phyloP scores from a whole-genome alignment of 73 alveolate species.

The Paramecium sexaurelia region DNA sequence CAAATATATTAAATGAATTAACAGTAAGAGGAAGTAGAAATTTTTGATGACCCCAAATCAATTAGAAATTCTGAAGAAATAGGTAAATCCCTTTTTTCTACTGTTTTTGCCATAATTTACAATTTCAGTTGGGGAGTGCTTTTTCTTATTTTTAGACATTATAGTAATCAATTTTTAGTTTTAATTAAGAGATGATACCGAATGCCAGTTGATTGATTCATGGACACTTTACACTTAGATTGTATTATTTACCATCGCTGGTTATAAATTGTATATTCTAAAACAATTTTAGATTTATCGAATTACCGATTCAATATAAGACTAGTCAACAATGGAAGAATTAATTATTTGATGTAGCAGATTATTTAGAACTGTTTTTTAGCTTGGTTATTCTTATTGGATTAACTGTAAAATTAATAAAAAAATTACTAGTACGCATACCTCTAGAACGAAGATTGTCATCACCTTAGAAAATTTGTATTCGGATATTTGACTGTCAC shows the following conservation, averaged over 20 bases:
- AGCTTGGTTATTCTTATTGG: not conserved
- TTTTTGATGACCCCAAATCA: not conserved
- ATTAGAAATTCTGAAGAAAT: not conserved
- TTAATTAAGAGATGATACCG: slow-evolving; percentile 37
- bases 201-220: not conserved
- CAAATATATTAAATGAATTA: slow-evolving; percentile 6
- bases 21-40: slow-evolving; percentile 30
- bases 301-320: slow-evolving; percentile 12
- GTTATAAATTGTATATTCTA: not conserved
- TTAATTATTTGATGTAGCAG: not conserved
- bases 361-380: not conserved
- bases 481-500: not conserved
- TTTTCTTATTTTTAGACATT: slow-evolving; percentile 1
- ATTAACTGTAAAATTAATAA: slow-evolving; percentile 18
- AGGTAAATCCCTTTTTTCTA: slow-evolving; percentile 17
- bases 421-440: not conserved
- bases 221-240: not conserved
- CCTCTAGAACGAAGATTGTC: slow-evolving; percentile 32
- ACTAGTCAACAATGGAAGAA: not conserved
- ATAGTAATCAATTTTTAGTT: not conserved
- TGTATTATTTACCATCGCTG: not conserved
- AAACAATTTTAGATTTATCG: not conserved
- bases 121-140: slow-evolving; percentile 21
- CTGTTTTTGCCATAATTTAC: slow-evolving; percentile 27
- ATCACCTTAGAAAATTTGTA: not conserved